Conservation (phyloP, 148 eudicot genomes). For the Dianthus caryophyllus region DNA sequence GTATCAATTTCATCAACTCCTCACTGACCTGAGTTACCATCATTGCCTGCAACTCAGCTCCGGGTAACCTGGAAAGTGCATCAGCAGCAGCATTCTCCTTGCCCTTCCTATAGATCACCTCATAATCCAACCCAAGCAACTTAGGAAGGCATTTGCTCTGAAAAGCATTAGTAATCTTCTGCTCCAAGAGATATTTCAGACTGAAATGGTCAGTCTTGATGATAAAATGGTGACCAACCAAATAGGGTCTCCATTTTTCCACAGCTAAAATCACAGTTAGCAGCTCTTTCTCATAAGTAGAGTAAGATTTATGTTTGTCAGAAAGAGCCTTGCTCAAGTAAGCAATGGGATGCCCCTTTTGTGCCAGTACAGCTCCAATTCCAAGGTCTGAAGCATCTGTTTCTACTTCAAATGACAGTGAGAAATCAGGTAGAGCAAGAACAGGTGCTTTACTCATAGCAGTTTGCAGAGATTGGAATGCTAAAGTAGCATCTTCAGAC, state of each 20-base stretch:
- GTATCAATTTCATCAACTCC: too few relatives aligned
- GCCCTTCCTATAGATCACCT: background rate
- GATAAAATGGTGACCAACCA: background rate
- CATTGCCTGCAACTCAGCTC: background rate
- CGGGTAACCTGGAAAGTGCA: background rate
- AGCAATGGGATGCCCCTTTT: background rate
- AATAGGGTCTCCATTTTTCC: background rate
- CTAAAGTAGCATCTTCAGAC: background rate
- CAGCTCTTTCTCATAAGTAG: background rate
- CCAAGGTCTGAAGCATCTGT: background rate
- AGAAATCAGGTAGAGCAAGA: background rate
- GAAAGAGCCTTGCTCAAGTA: background rate
- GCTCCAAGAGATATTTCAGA: background rate
- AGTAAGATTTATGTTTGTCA: too few relatives aligned
- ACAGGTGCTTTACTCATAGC: background rate
- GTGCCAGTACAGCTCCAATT: background rate
- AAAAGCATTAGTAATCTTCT: background rate
- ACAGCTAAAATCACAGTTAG: background rate
- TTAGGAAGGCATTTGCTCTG: background rate
- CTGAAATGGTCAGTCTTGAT: conserved; percentile 2
- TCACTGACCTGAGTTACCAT: background rate
- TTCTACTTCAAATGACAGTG: background rate
- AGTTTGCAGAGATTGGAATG: background rate
- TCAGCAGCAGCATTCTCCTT: background rate
- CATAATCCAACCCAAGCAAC: background rate